These are phyloP conservation scores for Calonectria crousiana DNA, from an alignment of 2,329 filamentous ascomycete genomes.

Conservation along the genomic window DNA sequence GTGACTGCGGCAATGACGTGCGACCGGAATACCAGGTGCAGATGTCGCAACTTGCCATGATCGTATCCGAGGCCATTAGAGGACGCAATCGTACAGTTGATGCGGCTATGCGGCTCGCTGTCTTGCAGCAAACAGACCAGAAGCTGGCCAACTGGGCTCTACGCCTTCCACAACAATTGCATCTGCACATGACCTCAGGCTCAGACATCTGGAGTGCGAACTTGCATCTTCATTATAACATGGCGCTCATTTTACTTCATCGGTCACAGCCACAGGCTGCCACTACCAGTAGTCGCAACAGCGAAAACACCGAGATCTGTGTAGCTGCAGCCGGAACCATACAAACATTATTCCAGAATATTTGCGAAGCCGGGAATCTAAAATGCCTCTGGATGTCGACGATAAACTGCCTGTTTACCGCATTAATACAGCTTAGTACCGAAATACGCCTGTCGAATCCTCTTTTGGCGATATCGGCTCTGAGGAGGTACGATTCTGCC, in stretches of 20 bases:
- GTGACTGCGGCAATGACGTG: not conserved
- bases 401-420: not conserved
- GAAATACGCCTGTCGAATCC: not conserved
- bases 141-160: not conserved
- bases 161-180: not conserved
- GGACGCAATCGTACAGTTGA: not conserved
- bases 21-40: not conserved
- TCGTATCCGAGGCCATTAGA: not conserved
- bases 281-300: not conserved
- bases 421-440: not conserved
- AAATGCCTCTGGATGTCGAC: slow-evolving; percentile 9
- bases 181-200: not conserved
- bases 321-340: not conserved
- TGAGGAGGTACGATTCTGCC: not conserved
- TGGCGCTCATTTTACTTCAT: not conserved
- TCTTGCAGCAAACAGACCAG: not conserved
- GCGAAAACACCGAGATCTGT: not conserved
- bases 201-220: not conserved
- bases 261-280: not conserved
- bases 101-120: not conserved
- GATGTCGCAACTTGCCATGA: not conserved
- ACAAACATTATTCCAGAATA: not conserved
- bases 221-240: not conserved
- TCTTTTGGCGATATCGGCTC: not conserved
- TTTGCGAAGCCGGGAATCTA: not conserved